Base-by-base conservation (phyloP, 768 basidiomycete species). In the Kwoniella bestiolae region DNA sequence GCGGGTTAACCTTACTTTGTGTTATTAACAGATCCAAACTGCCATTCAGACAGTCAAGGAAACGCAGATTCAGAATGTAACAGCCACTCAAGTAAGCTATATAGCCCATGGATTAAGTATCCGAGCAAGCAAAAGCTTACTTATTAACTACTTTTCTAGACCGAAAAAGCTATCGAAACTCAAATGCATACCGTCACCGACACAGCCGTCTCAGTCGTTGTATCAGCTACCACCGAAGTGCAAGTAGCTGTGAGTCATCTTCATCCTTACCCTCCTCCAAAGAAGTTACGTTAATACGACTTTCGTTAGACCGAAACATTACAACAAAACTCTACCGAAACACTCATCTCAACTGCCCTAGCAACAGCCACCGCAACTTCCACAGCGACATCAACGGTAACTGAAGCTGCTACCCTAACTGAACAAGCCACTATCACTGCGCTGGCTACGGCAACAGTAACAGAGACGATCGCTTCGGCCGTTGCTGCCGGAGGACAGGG, bases 301-400 rank as follows among this genome's bases (percentile, higher is more conserved):
- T n/a, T n/a, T 11, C 4, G 28, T 3, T 31, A 67, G 66, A 67
- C 60, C 34, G 52, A 56, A 35, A 67, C 60, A 14, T n/a, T 62
- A 25, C 26, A 49, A 8, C 45, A 35, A n/a, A 45, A 60, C 11
- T 28, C 25, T 2, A 60, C 58, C 8, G 46, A 47, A 18, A 60
- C 58, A 31, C 4, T 44, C 1, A 2, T 47, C 45, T 28, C 38
- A 28, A 65, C 64, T 0, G 41, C 50, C 45, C 29, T 45, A 25
- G 56, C 29, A 45, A 67, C 67, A n/a, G 49, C n/a, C 5, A 67
- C 53, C 5, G 31, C 35, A 16, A 49, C 34, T 23, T 55, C 67
- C 0, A 62, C 60, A 16, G 50, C 59, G 2, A 61, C 47, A n/a
- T 38, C 52, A 1, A 49, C 46, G 23, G 52, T 38, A 16, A 68